Evolutionary conservation across 2,329 filamentous ascomycete genomes (phyloP).

Genomic region (Talaromyces atroroseus): DNA sequence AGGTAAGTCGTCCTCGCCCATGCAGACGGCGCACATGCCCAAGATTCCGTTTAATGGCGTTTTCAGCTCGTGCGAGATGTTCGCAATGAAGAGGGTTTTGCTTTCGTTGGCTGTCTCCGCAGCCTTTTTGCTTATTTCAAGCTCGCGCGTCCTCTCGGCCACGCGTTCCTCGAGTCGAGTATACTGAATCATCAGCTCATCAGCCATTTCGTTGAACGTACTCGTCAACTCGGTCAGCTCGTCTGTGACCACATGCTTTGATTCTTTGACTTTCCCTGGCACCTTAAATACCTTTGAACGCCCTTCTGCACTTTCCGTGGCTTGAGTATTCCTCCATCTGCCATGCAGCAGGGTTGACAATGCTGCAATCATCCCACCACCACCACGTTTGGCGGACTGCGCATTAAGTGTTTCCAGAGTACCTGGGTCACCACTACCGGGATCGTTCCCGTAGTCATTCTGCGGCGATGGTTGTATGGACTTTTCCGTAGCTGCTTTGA

Average conservation of each 20-base stretch:
- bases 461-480: conserved; percentile 57
- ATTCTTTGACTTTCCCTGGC: conserved; percentile 71
- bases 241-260: conserved; percentile 71
- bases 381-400: background rate
- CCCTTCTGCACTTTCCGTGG: conserved; percentile 7
- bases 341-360: background rate
- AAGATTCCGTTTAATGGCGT: conserved; percentile 89
- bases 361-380: background rate
- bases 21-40: conserved; percentile 86
- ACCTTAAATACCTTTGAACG: conserved; percentile 60
- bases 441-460: conserved; percentile 15
- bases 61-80: conserved; percentile 77
- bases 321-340: conserved; percentile 3
- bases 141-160: conserved; percentile 70
- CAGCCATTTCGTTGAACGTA: conserved; percentile 91
- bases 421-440: background rate
- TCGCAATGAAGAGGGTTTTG: conserved; percentile 95
- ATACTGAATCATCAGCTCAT: conserved; percentile 84
- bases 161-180: conserved; percentile 79
- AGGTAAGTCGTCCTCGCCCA: conserved; percentile 77
- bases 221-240: conserved; percentile 76
- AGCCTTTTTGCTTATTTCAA: conserved; percentile 84
- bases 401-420: background rate
- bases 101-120: conserved; percentile 94
- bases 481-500: conserved; percentile 69